Conservation (phyloP, 2,329 filamentous ascomycete genomes). For the Aspergillus ruber region DNA sequence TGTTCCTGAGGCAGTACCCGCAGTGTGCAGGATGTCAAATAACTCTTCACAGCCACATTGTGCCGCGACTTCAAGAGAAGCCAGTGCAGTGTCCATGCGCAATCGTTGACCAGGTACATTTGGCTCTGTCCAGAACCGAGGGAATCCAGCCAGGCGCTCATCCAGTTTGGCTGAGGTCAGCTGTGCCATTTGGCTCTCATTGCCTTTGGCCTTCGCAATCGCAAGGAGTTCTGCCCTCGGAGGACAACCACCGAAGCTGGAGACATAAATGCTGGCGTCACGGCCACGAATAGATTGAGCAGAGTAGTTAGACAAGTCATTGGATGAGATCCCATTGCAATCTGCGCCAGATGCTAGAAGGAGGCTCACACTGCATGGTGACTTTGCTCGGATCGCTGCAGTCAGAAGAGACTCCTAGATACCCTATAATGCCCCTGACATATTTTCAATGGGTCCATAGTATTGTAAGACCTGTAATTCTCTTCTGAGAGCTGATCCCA, state of each 20-base stretch:
- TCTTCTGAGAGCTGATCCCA: background rate
- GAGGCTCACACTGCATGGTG: background rate
- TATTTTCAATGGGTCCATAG: background rate
- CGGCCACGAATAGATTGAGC: background rate
- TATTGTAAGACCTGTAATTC: background rate
- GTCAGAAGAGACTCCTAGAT: background rate
- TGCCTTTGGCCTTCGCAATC: constrained; percentile 4
- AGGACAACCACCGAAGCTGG: background rate
- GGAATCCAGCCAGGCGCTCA: constrained; percentile 6
- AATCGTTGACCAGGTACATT: constrained; percentile 5
- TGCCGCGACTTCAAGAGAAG: constrained; percentile 8
- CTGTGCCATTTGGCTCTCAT: constrained; percentile 3
- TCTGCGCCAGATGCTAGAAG: background rate
- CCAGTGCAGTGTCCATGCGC: constrained; percentile 3
- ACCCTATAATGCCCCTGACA: background rate
- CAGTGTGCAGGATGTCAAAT: constrained; percentile 5
- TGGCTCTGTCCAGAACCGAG: constrained; percentile 10
- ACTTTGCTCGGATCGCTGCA: background rate
- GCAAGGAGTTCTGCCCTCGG: background rate
- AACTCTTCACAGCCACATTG: constrained; percentile 1
- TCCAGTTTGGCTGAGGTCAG: constrained; percentile 7
- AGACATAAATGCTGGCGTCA: background rate
- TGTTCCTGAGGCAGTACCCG: background rate
- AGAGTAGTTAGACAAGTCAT: background rate
- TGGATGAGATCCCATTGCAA: background rate